Conservation (phyloP, 2,329 filamentous ascomycete species). For the Alternaria longipes region DNA sequence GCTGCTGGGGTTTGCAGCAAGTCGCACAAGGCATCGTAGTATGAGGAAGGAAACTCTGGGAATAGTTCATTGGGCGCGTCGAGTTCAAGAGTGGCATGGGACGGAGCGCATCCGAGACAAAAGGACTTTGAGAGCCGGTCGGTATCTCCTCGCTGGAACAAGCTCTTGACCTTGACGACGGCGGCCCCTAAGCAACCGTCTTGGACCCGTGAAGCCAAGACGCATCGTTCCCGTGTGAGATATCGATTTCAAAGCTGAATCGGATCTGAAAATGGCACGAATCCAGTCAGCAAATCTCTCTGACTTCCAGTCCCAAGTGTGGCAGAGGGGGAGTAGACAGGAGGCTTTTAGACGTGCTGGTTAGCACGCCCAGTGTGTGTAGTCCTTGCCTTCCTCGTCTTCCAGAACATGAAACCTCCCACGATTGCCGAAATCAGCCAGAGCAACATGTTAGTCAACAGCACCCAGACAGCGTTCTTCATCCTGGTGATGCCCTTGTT, state of each 20-base stretch:
- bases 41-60: constrained; percentile 7
- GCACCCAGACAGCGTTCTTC: constrained; percentile 88
- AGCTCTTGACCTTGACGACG: not conserved
- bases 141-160: not conserved
- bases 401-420: constrained; percentile 66
- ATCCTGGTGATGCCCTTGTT: constrained; percentile 74
- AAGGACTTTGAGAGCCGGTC: not conserved
- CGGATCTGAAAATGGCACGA: constrained; percentile 4
- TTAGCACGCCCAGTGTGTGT: constrained; percentile 28
- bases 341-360: constrained; percentile 33
- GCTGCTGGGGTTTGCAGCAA: not conserved
- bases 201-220: not conserved
- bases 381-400: constrained; percentile 41
- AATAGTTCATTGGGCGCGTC: not conserved
- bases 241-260: constrained; percentile 15
- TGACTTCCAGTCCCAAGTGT: not conserved
- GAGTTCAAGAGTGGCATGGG: not conserved
- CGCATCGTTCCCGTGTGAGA: not conserved
- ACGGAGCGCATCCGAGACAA: not conserved
- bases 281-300: constrained; percentile 14
- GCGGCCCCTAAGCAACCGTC: constrained; percentile 9
- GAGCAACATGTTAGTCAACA: constrained; percentile 76
- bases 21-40: not conserved
- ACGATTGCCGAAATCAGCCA: constrained; percentile 74
- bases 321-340: not conserved